These are phyloP conservation scores for Hemerocallis citrina DNA, from an alignment of 106 monocot genomes.

Conservation along the genomic window DNA sequence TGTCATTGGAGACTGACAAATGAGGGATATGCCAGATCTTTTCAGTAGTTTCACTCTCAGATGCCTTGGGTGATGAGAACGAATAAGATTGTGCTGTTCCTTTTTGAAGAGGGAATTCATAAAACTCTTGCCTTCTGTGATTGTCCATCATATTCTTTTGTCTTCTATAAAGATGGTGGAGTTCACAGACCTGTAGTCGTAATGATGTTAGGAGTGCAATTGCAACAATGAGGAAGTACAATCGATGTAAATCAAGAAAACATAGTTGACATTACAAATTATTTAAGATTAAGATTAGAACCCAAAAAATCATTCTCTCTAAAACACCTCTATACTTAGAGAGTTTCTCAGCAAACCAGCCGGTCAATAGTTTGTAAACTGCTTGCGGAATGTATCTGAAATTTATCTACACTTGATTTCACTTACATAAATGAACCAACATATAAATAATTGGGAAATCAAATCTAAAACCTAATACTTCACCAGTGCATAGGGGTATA, in stretches of 20 bases:
- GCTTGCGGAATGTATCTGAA: not conserved
- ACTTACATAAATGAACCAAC: not conserved
- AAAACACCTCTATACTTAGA: not conserved
- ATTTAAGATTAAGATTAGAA: not conserved
- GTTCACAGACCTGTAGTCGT: constrained; percentile 40
- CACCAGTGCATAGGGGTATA: too few relatives aligned
- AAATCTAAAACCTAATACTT: too few relatives aligned
- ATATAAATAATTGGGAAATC: not conserved
- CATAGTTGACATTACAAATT: not conserved
- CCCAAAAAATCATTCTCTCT: not conserved
- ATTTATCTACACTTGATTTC: not conserved
- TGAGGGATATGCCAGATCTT: constrained; percentile 15
- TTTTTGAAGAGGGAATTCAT: constrained; percentile 8
- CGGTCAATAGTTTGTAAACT: not conserved
- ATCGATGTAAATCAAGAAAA: not conserved
- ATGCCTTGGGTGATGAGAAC: constrained; percentile 11
- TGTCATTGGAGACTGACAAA: constrained; percentile 4
- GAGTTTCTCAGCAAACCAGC: not conserved
- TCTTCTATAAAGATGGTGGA: constrained; percentile 55
- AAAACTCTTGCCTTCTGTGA: constrained; percentile 19
- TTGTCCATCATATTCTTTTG: constrained; percentile 61
- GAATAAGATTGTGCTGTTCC: constrained; percentile 17
- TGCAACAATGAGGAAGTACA: not conserved
- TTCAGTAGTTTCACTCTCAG: constrained; percentile 4
- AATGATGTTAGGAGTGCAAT: not conserved